These are phyloP conservation scores for Tolypocladium paradoxum DNA, from an alignment of 2,329 filamentous ascomycete genomes.

Conservation along the genomic window DNA sequence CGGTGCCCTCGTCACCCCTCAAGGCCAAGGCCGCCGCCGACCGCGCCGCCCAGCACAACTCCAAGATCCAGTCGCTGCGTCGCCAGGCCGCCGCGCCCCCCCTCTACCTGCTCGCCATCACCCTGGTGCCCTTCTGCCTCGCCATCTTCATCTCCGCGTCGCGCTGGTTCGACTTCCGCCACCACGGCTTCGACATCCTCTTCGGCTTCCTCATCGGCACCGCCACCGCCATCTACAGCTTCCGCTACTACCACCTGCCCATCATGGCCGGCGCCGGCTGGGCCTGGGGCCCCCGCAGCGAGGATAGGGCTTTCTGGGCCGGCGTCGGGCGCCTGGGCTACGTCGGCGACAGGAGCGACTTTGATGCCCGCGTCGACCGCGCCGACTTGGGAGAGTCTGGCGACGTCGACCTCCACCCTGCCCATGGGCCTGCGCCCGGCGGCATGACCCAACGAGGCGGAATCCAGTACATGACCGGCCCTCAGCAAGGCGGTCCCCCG, in stretches of 20 bases:
- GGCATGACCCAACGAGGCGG: constrained; percentile 6
- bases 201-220: constrained; percentile 75
- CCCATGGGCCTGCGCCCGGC: constrained; percentile 1
- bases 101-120: constrained; percentile 61
- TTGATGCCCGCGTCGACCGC: constrained; percentile 9
- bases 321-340: constrained; percentile 54
- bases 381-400: constrained; percentile 15
- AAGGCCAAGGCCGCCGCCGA: constrained; percentile 13
- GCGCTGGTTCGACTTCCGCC: constrained; percentile 78
- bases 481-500: background rate
- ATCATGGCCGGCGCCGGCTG: constrained; percentile 67
- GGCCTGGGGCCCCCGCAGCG: constrained; percentile 74
- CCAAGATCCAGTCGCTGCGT: constrained; percentile 32
- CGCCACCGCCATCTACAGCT: constrained; percentile 59
- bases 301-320: constrained; percentile 66
- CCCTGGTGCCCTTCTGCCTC: constrained; percentile 59
- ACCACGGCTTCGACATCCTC: constrained; percentile 87
- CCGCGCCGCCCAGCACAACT: constrained; percentile 15
- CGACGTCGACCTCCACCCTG: constrained; percentile 8
- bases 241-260: constrained; percentile 78
- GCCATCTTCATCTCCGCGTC: constrained; percentile 77
- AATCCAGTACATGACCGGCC: background rate
- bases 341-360: constrained; percentile 29
- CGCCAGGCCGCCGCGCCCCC: constrained; percentile 74
- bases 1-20: constrained; percentile 10